Percentiles rank a stretch among this genome's conserved stretches.
phyloP scores from a whole-genome alignment of 2,329 filamentous ascomycete species.

The Parastagonospora nodorum region DNA sequence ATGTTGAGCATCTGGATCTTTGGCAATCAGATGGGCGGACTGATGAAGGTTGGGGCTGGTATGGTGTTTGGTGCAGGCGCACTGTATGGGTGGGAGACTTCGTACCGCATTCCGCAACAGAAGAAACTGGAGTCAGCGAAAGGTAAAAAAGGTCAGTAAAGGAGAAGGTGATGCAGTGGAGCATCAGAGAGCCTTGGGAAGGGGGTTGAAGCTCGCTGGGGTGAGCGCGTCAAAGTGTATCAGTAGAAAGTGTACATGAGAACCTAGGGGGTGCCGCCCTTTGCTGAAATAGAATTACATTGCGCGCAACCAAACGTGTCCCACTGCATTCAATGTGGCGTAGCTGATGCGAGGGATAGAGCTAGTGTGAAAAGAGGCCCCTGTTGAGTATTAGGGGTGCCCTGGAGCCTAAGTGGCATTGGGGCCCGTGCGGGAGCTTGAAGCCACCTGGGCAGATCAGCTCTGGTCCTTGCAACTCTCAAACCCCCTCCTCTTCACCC shows the following conservation, averaged over 20 bases:
- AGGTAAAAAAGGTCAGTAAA: conserved; percentile 35
- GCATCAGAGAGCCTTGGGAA: no score
- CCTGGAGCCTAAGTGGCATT: no score
- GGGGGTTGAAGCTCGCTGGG: no score
- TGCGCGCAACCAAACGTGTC: no score
- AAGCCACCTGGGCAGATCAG: conserved; percentile 15
- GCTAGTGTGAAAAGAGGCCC: not conserved
- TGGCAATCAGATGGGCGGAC: conserved; percentile 76
- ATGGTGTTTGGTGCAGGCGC: conserved; percentile 92
- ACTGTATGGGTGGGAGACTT: conserved; percentile 79
- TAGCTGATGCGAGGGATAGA: not conserved
- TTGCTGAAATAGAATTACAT: no score
- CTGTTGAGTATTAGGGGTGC: not conserved
- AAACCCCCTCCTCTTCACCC: conserved; percentile 20
- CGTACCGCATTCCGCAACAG: conserved; percentile 51
- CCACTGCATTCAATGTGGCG: no score
- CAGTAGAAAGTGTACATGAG: no score
- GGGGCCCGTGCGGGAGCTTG: conserved; percentile 22
- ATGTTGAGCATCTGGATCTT: conserved; percentile 93
- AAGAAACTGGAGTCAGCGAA: conserved; percentile 33
- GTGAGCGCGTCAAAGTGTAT: no score
- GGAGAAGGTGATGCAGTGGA: no score
- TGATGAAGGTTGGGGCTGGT: conserved; percentile 79
- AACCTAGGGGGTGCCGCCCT: no score
- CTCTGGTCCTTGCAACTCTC: conserved; percentile 16